Evolutionary conservation across 768 basidiomycete species (phyloP), one percentile per base, ranked within the genome.

Genomic region (Leccinum ochraceum): DNA sequence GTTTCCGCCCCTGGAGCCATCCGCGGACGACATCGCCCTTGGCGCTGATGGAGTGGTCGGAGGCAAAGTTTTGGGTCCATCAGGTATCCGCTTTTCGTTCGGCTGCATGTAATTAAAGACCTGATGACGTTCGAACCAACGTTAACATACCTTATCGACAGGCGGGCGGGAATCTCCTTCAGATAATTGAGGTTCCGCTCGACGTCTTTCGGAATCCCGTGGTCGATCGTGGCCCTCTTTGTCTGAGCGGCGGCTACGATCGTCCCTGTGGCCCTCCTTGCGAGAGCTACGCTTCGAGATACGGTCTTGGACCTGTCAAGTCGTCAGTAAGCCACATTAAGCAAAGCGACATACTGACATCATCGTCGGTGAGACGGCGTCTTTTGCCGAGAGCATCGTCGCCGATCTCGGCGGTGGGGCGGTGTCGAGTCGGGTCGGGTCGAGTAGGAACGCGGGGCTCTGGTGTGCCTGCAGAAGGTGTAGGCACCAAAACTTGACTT

Each of bases 281-380:
- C 91, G 86, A 59, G 90, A 88, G 60, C 84, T 83, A n/a, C 91
- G 87, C 72, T 93, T 93, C n/a, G 86, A 82, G 36, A 81, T 80
- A 65, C 91, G 84, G 55, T 93, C 91, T 20, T 20, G 44, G 61
- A 84, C 75, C 89, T 92, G 70, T 44, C 54, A 60, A 46, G 53
- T 26, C 17, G 57, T 71, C 67, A 60, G 63, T 56, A 42, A 24
- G 52, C 39, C 36, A 58, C 52, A 54, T 53, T 44, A 44, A 54
- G 16, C 22, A 42, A 56, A 52, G 42, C 13, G 24, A 42, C 13
- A 44, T 6, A 77, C 86, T 70, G 69, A 92, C 90, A 67, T 93
- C 90, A 57, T 93, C 91, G 34, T 92, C 91, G 0, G 79, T 67
- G 22, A 81, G 77, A 57, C 91, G 78, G 61, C 89, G 79, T 69